Conservation (phyloP, 2,329 filamentous ascomycete genomes). For the Penicillium italicum region DNA sequence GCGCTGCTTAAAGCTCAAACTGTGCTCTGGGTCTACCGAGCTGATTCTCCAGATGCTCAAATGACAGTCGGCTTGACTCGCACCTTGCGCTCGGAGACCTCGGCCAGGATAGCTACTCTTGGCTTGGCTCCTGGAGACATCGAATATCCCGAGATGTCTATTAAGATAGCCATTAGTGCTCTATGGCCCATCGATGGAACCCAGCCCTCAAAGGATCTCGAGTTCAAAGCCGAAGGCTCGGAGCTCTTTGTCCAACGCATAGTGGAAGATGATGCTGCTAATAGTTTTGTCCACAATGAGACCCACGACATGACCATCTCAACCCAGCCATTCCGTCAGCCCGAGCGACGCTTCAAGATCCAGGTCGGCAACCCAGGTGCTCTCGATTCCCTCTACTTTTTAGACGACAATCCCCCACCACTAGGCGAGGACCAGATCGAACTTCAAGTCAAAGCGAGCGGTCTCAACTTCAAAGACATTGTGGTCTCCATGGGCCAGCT, state of each 20-base stretch:
- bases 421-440: conserved; percentile 30
- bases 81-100: conserved; percentile 25
- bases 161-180: conserved; percentile 13
- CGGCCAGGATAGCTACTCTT: conserved; percentile 24
- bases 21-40: conserved; percentile 26
- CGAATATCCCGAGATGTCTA: conserved; percentile 7
- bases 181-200: conserved; percentile 18
- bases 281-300: conserved; percentile 25
- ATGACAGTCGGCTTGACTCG: conserved; percentile 29
- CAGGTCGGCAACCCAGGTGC: conserved; percentile 22
- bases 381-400: conserved; percentile 25
- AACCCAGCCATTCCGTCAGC: conserved; percentile 23
- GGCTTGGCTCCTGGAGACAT: conserved; percentile 20
- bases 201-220: conserved; percentile 17
- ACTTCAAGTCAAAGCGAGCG: conserved; percentile 35
- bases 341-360: conserved; percentile 22
- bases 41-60: conserved; percentile 22
- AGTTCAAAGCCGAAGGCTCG: conserved; percentile 20
- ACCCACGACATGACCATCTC: conserved; percentile 21
- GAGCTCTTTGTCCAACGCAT: conserved; percentile 22
- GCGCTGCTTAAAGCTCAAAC: conserved; percentile 18
- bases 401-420: conserved; percentile 17
- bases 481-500: conserved; percentile 38
- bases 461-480: conserved; percentile 39
- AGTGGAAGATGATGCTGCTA: conserved; percentile 17